Evolutionary conservation across 2,329 filamentous ascomycete genomes (phyloP).

Genomic region (Apiospora aurea): DNA sequence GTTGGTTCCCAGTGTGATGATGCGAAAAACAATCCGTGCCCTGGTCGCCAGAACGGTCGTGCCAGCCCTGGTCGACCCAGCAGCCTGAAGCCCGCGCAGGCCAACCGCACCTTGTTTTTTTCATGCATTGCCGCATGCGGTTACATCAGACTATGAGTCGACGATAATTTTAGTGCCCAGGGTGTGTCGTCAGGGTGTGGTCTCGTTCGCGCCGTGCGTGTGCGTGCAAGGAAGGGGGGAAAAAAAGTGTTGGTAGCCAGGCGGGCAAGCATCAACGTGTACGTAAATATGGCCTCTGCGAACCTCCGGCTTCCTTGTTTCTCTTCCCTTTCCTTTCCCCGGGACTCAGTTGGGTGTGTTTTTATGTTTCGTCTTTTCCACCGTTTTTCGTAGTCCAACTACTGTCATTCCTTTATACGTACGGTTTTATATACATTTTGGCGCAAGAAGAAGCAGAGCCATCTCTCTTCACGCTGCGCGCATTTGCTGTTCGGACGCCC

Average conservation of each 20-base stretch:
- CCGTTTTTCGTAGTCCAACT: not conserved
- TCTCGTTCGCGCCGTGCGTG: too few species aligned
- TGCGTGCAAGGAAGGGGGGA: not conserved
- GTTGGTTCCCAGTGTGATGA: too few species aligned
- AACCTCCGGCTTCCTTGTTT: not conserved
- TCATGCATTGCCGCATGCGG: not conserved
- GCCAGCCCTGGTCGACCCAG: not conserved
- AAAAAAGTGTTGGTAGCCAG: not conserved
- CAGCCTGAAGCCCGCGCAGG: not conserved
- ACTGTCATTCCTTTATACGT: not conserved
- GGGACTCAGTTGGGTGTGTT: constrained; percentile 1
- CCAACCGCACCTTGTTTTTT: not conserved
- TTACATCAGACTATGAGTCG: not conserved
- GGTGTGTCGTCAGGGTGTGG: not conserved
- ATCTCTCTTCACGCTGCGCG: not conserved
- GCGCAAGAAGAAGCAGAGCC: not conserved
- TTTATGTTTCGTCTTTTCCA: not conserved
- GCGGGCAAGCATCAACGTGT: not conserved
- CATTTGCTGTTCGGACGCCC: not conserved
- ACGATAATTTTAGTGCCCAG: not conserved
- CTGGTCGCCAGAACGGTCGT: not conserved
- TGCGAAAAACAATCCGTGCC: not conserved
- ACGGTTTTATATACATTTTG: not conserved
- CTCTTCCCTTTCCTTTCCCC: not conserved
- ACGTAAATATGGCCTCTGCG: not conserved